Percentiles rank a stretch among this genome's conserved stretches.
phyloP scores from a whole-genome alignment of 2,329 filamentous ascomycete species.

The Calonectria leucothoes region DNA sequence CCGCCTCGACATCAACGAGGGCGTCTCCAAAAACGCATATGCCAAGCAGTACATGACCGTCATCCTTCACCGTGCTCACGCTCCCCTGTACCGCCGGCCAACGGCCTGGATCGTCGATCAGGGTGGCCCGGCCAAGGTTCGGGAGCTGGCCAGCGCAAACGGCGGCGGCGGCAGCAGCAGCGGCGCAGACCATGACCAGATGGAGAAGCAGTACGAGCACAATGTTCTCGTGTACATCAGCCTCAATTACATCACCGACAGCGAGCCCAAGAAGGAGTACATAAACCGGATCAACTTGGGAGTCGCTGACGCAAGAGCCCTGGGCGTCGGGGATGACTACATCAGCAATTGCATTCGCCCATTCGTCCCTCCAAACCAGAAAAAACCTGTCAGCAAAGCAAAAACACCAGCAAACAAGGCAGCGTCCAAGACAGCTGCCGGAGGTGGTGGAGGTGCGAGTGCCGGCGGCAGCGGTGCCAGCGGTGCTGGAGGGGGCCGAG shows the following conservation, averaged over 20 bases:
- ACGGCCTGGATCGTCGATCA: constrained; percentile 52
- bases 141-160: constrained; percentile 33
- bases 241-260: constrained; percentile 45
- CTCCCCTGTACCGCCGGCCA: constrained; percentile 50
- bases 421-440: background rate
- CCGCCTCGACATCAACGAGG: constrained; percentile 54
- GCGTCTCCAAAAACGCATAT: constrained; percentile 53
- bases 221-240: constrained; percentile 56
- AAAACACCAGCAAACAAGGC: constrained; percentile 14
- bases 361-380: constrained; percentile 44
- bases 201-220: constrained; percentile 33
- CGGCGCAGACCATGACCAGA: constrained; percentile 23
- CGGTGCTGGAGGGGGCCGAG: background rate
- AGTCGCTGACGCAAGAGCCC: constrained; percentile 48
- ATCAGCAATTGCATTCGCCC: constrained; percentile 51
- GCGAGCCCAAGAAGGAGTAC: constrained; percentile 53
- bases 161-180: too few species aligned
- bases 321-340: constrained; percentile 51
- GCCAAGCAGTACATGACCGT: constrained; percentile 49
- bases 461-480: background rate
- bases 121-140: constrained; percentile 47
- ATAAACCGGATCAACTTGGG: constrained; percentile 53
- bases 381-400: constrained; percentile 22
- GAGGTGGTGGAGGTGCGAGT: background rate
- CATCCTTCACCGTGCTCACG: constrained; percentile 46